These are phyloP conservation scores for Chlamydomonas sp. DNA, from an alignment of 139 green algal genomes.

Conservation along the genomic window DNA sequence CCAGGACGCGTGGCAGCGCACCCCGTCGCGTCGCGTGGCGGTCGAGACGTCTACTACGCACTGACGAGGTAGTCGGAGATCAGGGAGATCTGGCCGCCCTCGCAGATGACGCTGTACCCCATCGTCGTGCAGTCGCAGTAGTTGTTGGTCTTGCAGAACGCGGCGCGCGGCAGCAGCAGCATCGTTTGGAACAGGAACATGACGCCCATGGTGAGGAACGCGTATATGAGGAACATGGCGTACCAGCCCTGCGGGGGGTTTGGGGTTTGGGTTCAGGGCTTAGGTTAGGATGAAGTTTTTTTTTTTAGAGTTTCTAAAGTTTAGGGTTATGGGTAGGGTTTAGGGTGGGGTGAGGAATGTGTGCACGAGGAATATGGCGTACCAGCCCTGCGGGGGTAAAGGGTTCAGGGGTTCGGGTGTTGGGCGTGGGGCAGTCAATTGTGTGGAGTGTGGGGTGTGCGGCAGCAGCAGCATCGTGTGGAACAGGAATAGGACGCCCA, in stretches of 20 bases:
- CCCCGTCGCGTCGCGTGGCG: too few species aligned
- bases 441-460: neutral
- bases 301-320: too few species aligned
- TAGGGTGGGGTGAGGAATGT: neutral
- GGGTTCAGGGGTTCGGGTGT: too few species aligned
- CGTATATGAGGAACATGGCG: constrained; percentile 1
- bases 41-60: too few species aligned
- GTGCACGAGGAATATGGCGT: neutral
- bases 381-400: neutral
- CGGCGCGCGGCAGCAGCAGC: neutral
- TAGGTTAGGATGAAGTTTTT: too few species aligned
- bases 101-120: neutral
- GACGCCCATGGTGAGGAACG: neutral
- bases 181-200: constrained; percentile 1
- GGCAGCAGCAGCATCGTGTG: constrained; percentile 7
- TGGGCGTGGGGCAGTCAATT: constrained; percentile 1
- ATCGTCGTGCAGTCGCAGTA: constrained; percentile 5
- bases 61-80: constrained; percentile 3
- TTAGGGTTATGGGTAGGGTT: too few species aligned
- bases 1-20: too few species aligned
- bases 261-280: too few species aligned
- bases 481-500: constrained; percentile 13
- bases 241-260: neutral
- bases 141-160: neutral
- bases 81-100: neutral